A percentile compares a stretch with the other conserved stretches of the same genome.
These are phyloP conservation scores for Carex parvula DNA, from an alignment of 176 grass and related monocot species.

Conservation along the genomic window DNA sequence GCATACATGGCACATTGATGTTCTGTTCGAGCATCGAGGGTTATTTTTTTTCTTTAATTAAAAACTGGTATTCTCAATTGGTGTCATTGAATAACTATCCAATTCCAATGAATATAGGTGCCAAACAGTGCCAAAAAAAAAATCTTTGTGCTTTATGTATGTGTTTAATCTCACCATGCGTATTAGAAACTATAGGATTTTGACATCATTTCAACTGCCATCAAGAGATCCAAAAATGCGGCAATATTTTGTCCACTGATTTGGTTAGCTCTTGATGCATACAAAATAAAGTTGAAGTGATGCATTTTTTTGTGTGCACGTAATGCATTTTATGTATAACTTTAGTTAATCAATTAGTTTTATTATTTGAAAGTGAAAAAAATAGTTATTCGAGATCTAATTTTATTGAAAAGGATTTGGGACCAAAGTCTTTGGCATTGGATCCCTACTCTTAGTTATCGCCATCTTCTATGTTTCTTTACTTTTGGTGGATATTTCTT, in stretches of 20 bases:
- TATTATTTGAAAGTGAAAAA: background rate
- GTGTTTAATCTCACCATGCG: background rate
- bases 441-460: background rate
- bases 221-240: background rate
- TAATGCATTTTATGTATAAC: background rate
- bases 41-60: background rate
- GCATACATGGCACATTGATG: background rate
- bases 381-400: background rate
- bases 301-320: background rate
- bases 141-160: too few species aligned
- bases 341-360: background rate
- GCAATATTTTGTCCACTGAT: background rate
- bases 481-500: background rate
- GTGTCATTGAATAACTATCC: background rate
- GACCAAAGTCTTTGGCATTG: background rate
- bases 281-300: background rate
- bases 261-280: background rate
- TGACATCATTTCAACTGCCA: background rate
- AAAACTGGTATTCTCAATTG: background rate
- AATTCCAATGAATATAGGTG: background rate
- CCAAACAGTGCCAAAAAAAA: too few species aligned
- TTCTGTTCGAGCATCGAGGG: background rate
- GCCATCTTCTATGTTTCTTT: background rate
- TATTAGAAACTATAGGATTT: background rate
- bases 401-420: background rate